phyloP scores from a whole-genome alignment of 78 protist genomes.

The Dictyostelium capitatum region DNA sequence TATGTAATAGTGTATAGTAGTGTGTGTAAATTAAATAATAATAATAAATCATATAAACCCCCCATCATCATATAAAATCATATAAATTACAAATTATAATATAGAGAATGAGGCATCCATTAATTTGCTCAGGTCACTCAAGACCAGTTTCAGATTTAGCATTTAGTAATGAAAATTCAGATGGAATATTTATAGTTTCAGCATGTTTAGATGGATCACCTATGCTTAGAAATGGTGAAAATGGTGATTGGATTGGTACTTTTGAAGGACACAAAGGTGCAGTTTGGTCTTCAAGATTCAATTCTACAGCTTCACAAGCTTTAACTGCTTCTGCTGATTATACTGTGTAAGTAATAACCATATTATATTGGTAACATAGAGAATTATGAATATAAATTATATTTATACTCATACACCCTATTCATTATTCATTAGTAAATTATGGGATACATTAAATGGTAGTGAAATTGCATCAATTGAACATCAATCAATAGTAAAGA shows the following conservation, averaged over 20 bases:
- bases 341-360: slow-evolving; percentile 60
- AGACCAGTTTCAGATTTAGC: slow-evolving; percentile 90
- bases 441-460: slow-evolving; percentile 93
- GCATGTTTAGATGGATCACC: slow-evolving; percentile 94
- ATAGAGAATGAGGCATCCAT: slow-evolving; percentile 71
- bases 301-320: slow-evolving; percentile 78
- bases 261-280: slow-evolving; percentile 96
- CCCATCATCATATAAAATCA: too few relatives aligned
- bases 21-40: too few relatives aligned
- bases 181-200: slow-evolving; percentile 87
- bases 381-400: neutral
- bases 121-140: slow-evolving; percentile 92
- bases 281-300: slow-evolving; percentile 90
- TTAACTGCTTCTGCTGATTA: slow-evolving; percentile 91
- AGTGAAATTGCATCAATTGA: slow-evolving; percentile 62
- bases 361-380: neutral
- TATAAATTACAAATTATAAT: too few relatives aligned
- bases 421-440: slow-evolving; percentile 57
- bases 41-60: too few relatives aligned
- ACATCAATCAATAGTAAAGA: slow-evolving; percentile 88
- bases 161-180: slow-evolving; percentile 73
- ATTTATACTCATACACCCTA: neutral
- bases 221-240: slow-evolving; percentile 93
- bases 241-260: slow-evolving; percentile 97
- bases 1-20: too few relatives aligned